Evolutionary conservation across 106 monocot species (phyloP).

Genomic region (Triglochin maritima): DNA sequence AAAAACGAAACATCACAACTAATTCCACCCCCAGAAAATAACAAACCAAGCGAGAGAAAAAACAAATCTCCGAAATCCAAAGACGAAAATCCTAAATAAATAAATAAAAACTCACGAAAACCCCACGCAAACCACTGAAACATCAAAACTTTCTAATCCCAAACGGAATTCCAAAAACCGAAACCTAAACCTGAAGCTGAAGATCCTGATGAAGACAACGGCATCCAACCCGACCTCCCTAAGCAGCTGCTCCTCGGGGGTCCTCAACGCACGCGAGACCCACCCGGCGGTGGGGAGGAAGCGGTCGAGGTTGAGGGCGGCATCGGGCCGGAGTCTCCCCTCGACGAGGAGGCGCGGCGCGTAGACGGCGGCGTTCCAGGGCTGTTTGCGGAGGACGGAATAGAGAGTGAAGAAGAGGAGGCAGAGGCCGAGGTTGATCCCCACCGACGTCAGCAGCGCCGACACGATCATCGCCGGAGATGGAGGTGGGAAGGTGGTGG

Average conservation of each 20-base stretch:
- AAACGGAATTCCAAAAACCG: background rate
- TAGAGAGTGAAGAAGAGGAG: conserved; percentile 55
- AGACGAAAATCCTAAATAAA: no score
- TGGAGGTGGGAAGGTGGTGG: no score
- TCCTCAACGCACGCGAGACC: conserved; percentile 45
- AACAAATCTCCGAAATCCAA: background rate
- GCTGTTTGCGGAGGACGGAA: conserved; percentile 70
- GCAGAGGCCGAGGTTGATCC: conserved; percentile 82
- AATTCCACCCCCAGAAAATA: no score
- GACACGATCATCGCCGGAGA: conserved; percentile 60
- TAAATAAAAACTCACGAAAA: no score
- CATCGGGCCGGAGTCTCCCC: conserved; percentile 13
- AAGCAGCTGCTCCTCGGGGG: conserved; percentile 71
- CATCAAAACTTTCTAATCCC: background rate
- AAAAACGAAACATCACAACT: no score
- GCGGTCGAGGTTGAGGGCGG: conserved; percentile 39
- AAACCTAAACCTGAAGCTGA: conserved; percentile 46
- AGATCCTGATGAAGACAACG: conserved; percentile 86
- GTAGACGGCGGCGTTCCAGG: conserved; percentile 50
- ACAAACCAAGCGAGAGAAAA: background rate
- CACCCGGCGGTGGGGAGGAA: conserved; percentile 69
- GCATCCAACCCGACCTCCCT: conserved; percentile 62
- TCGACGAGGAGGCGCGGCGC: conserved; percentile 60
- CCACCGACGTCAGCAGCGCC: conserved; percentile 81
- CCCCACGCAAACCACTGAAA: no score